phyloP scores from a whole-genome alignment of 768 basidiomycete genomes.

The Kondoa subrosea region DNA sequence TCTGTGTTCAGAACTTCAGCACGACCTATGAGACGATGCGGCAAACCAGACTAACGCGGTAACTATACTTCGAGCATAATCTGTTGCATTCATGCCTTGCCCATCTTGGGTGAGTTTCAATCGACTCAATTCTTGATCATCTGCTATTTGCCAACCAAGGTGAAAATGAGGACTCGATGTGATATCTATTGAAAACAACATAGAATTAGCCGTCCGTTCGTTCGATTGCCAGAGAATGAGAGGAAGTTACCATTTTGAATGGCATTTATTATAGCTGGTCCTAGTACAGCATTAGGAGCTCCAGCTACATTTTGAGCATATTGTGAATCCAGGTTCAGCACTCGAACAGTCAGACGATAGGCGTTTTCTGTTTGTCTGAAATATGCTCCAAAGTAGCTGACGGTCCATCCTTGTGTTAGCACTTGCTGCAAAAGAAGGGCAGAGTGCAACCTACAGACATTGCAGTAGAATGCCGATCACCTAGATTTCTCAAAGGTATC shows the following conservation, averaged over 20 bases:
- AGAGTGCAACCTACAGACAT: too few relatives aligned
- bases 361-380: slow-evolving; percentile 29
- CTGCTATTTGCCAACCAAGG: slow-evolving; percentile 28
- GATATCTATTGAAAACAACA: slow-evolving; percentile 14
- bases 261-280: slow-evolving; percentile 26
- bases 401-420: slow-evolving; percentile 25
- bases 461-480: slow-evolving; percentile 4
- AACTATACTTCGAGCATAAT: slow-evolving; percentile 26
- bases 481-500: neutral
- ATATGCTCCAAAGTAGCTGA: slow-evolving; percentile 31
- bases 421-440: too few relatives aligned
- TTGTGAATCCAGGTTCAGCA: slow-evolving; percentile 32
- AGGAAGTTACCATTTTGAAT: slow-evolving; percentile 12
- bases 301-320: slow-evolving; percentile 18
- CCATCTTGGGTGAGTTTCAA: slow-evolving; percentile 23
- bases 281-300: slow-evolving; percentile 29
- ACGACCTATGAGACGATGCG: neutral
- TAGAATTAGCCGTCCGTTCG: neutral
- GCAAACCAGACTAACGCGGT: slow-evolving; percentile 6
- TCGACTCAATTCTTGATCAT: slow-evolving; percentile 15
- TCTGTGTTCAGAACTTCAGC: neutral
- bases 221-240: neutral
- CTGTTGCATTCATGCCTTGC: slow-evolving; percentile 27
- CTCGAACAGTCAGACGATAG: slow-evolving; percentile 28
- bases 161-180: slow-evolving; percentile 18